Evolutionary conservation across 441 rosid species (phyloP).

Genomic region (Bocquillonia castaneifolia): DNA sequence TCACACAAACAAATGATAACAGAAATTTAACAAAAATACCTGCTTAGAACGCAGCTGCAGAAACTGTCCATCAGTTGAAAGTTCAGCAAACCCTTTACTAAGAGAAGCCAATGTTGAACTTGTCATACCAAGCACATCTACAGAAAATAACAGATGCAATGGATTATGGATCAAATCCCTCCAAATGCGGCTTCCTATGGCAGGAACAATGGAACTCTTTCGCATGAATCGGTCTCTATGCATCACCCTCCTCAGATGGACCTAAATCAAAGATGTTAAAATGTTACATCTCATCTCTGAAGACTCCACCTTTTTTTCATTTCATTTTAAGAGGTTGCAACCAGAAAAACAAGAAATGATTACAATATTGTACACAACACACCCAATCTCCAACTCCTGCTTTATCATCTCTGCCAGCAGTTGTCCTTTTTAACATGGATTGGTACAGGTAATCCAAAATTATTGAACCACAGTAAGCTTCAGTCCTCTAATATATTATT

Average conservation of each 20-base stretch:
- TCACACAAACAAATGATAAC: constrained; percentile 9
- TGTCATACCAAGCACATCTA: constrained; percentile 98
- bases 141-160: constrained; percentile 83
- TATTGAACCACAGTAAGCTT: neutral
- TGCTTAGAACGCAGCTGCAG: constrained; percentile 90
- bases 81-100: constrained; percentile 97
- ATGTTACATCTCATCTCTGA: neutral
- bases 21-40: constrained; percentile 38
- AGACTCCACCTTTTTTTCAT: neutral
- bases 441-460: no score
- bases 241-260: constrained; percentile 96
- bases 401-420: no score
- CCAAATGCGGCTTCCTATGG: constrained; percentile 82
- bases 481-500: no score
- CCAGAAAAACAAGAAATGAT: neutral
- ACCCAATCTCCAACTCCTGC: no score
- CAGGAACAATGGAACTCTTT: constrained; percentile 86
- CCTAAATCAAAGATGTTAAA: constrained; percentile 42
- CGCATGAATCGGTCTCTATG: constrained; percentile 88
- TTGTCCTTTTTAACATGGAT: no score
- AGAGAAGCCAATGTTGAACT: constrained; percentile 97
- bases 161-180: constrained; percentile 99
- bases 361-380: neutral
- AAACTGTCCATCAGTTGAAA: constrained; percentile 97
- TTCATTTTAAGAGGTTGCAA: constrained; percentile 9